A percentile compares a stretch with the other conserved stretches of the same genome.
phyloP scores from a whole-genome alignment of 2,329 filamentous ascomycete species.

The Ophiostoma sp. region DNA sequence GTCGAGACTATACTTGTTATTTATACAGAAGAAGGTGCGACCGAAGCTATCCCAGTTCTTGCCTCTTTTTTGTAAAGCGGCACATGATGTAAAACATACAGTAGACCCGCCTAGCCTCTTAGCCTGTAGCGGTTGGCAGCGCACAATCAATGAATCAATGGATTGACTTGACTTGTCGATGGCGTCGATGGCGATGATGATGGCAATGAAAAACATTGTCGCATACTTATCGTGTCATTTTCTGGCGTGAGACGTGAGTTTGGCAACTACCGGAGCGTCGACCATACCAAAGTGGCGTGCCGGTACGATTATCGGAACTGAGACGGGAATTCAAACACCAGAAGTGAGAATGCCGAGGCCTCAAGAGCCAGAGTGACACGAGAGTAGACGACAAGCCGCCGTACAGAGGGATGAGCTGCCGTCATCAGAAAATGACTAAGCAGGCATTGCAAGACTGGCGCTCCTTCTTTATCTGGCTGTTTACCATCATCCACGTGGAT shows the following conservation, averaged over 20 bases:
- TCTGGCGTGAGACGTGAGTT: not conserved
- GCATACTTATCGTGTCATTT: not conserved
- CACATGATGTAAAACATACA: not conserved
- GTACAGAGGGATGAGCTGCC: not conserved
- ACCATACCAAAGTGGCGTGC: too few relatives aligned
- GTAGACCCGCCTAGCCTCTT: not conserved
- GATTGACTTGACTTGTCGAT: not conserved
- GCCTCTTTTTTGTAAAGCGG: not conserved
- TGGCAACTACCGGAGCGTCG: not conserved
- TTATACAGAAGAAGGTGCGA: not conserved
- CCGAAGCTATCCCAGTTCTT: not conserved
- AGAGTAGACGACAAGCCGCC: too few relatives aligned
- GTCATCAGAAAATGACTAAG: not conserved
- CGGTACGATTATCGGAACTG: too few relatives aligned
- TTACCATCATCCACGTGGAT: not conserved
- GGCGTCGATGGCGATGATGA: not conserved
- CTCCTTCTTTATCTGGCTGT: not conserved
- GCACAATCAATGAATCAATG: not conserved
- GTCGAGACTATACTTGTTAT: not conserved
- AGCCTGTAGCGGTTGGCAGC: not conserved
- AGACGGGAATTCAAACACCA: not conserved
- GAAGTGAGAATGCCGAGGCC: not conserved
- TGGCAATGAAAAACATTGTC: not conserved
- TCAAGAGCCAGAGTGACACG: not conserved
- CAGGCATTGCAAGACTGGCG: not conserved